Evolutionary conservation across 108 stramenopile species (phyloP).

Genomic region (Discostella stelligeroides): DNA sequence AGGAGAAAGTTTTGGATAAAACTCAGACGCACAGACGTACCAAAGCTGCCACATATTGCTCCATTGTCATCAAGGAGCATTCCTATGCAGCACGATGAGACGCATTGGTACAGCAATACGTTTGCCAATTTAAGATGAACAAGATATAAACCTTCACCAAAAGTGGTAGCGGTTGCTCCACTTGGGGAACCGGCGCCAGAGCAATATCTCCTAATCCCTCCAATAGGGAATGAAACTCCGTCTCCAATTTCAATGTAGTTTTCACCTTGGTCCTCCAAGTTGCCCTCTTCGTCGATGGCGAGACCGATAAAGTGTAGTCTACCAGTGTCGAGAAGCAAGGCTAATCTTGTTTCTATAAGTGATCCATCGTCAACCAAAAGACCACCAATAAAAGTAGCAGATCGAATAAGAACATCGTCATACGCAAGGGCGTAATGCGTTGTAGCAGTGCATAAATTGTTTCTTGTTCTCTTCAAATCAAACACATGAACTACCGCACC

Average conservation of each 20-base stretch:
- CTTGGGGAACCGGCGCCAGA: constrained; percentile 39
- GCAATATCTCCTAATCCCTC: constrained; percentile 50
- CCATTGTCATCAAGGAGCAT: constrained; percentile 61
- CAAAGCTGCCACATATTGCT: constrained; percentile 60
- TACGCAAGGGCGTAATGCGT: constrained; percentile 54
- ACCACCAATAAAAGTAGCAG: constrained; percentile 31
- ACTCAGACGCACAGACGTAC: constrained; percentile 5
- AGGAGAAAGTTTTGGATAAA: not conserved
- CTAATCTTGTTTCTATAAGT: constrained; percentile 43
- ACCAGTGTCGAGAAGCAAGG: constrained; percentile 65
- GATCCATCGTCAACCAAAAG: constrained; percentile 22
- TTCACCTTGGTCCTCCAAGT: constrained; percentile 54
- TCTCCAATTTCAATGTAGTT: constrained; percentile 49
- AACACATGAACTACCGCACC: constrained; percentile 65
- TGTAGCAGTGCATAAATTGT: constrained; percentile 33
- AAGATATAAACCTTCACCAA: constrained; percentile 70
- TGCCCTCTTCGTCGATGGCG: constrained; percentile 48
- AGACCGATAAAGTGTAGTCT: constrained; percentile 61
- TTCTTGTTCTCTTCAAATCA: constrained; percentile 50
- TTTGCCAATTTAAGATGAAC: constrained; percentile 59
- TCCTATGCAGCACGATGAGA: constrained; percentile 66
- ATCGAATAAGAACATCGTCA: constrained; percentile 50
- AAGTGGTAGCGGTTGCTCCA: constrained; percentile 51
- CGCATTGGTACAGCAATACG: constrained; percentile 69
- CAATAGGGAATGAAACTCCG: constrained; percentile 57